Percentiles rank a stretch among this genome's conserved stretches.
These are phyloP conservation scores for Ascocoryne sarcoides DNA, from an alignment of 2,329 filamentous ascomycete genomes.

Conservation along the genomic window DNA sequence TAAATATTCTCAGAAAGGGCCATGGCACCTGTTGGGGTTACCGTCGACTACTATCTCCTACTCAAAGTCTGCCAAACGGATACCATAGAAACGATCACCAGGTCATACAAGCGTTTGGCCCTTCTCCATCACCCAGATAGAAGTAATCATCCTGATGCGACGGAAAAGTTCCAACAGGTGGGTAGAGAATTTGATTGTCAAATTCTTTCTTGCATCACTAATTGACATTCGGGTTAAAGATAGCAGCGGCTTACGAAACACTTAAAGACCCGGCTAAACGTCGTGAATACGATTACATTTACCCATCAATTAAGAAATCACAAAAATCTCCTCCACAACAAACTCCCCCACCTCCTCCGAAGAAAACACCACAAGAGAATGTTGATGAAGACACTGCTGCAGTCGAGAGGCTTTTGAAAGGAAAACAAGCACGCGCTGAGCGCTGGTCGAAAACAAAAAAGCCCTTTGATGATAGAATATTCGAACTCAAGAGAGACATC, in stretches of 20 bases:
- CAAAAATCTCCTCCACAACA: neutral
- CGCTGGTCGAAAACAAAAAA: conserved; percentile 24
- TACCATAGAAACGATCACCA: conserved; percentile 21
- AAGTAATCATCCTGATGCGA: conserved; percentile 26
- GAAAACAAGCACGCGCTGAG: conserved; percentile 25
- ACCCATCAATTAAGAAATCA: conserved; percentile 12
- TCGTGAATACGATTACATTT: conserved; percentile 28
- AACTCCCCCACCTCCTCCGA: conserved; percentile 8
- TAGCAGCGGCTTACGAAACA: conserved; percentile 30
- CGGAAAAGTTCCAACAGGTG: conserved; percentile 30
- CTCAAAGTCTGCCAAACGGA: conserved; percentile 27
- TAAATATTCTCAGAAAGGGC: too few relatives aligned
- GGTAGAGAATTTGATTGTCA: conserved; percentile 9
- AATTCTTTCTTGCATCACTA: neutral
- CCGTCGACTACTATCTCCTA: conserved; percentile 29
- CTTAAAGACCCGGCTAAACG: conserved; percentile 28
- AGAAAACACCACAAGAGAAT: conserved; percentile 1
- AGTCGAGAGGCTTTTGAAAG: conserved; percentile 24
- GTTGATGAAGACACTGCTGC: conserved; percentile 18
- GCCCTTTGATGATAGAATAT: conserved; percentile 16
- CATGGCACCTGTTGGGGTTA: conserved; percentile 26
- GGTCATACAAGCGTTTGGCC: conserved; percentile 30
- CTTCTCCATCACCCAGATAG: conserved; percentile 31
- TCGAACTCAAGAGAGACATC: conserved; percentile 17
- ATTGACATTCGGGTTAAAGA: conserved; percentile 16